A percentile compares a stretch with the other conserved stretches of the same genome.
Conservation (phyloP, 257 asterid genomes). For the Leptodermis oblonga region DNA sequence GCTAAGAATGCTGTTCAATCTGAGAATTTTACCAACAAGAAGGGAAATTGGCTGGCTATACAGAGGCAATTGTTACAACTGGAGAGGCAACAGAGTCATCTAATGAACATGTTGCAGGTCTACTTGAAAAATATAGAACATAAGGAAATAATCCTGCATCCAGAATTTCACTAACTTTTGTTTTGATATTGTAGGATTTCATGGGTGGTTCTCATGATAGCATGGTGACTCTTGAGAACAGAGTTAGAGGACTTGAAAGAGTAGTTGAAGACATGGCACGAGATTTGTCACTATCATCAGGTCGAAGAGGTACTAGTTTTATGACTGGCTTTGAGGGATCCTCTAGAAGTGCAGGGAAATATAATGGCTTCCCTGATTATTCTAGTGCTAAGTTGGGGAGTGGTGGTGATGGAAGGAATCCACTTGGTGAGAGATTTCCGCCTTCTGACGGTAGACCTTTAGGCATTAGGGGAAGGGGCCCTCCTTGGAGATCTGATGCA, state of each 20-base stretch:
- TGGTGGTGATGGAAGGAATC: conserved; percentile 52
- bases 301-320: conserved; percentile 59
- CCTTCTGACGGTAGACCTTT: conserved; percentile 54
- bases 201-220: conserved; percentile 98
- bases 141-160: conserved; percentile 13
- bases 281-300: conserved; percentile 76
- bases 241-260: conserved; percentile 97
- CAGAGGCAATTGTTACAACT: conserved; percentile 82
- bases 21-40: conserved; percentile 60
- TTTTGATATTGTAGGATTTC: conserved; percentile 58
- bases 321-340: conserved; percentile 67
- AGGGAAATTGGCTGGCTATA: conserved; percentile 85
- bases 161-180: conserved; percentile 19
- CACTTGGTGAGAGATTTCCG: conserved; percentile 64
- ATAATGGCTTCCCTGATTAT: conserved; percentile 74
- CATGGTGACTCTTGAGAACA: conserved; percentile 90
- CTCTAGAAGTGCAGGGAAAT: conserved; percentile 60
- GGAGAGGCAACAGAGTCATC: conserved; percentile 91
- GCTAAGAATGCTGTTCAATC: conserved; percentile 55
- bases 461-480: conserved; percentile 57
- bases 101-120: conserved; percentile 95
- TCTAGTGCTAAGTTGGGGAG: conserved; percentile 65
- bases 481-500: conserved; percentile 71
- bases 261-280: conserved; percentile 96
- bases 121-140: conserved; percentile 13